Evolutionary conservation across 75 land plant genomes (phyloP).

Genomic region (Selaginella tamariscina): DNA sequence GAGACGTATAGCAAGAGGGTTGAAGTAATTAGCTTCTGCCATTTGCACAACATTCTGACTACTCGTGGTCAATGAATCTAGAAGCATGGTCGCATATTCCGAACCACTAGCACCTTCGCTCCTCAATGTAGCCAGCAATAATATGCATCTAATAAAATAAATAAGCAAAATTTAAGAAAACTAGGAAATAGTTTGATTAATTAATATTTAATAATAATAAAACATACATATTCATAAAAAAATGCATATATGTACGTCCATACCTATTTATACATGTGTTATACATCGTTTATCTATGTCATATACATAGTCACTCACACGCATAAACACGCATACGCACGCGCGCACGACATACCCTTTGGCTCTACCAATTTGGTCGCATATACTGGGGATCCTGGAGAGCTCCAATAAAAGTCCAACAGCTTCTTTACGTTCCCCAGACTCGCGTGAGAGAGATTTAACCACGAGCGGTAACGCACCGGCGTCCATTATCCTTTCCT

Average conservation of each 20-base stretch:
- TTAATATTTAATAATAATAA: no score
- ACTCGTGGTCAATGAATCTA: constrained; percentile 35
- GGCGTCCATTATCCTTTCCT: constrained; percentile 40
- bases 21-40: constrained; percentile 68
- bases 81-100: constrained; percentile 37
- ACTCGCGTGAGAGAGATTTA: constrained; percentile 40
- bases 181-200: no score
- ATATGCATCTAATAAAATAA: no score
- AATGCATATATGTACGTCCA: no score
- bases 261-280: no score
- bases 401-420: constrained; percentile 51
- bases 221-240: no score
- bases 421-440: constrained; percentile 44
- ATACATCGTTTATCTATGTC: no score
- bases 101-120: constrained; percentile 38
- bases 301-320: no score
- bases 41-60: constrained; percentile 54
- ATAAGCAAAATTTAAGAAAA: no score
- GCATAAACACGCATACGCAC: no score
- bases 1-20: constrained; percentile 37
- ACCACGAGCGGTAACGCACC: constrained; percentile 42
- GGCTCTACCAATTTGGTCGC: constrained; percentile 42
- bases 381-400: constrained; percentile 28
- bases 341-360: no score
- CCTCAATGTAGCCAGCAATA: constrained; percentile 44